Percentiles rank a stretch among this genome's conserved stretches.
These are phyloP conservation scores for Plasmodiophora brassicae DNA, from an alignment of 208 protist genomes.

Conservation along the genomic window DNA sequence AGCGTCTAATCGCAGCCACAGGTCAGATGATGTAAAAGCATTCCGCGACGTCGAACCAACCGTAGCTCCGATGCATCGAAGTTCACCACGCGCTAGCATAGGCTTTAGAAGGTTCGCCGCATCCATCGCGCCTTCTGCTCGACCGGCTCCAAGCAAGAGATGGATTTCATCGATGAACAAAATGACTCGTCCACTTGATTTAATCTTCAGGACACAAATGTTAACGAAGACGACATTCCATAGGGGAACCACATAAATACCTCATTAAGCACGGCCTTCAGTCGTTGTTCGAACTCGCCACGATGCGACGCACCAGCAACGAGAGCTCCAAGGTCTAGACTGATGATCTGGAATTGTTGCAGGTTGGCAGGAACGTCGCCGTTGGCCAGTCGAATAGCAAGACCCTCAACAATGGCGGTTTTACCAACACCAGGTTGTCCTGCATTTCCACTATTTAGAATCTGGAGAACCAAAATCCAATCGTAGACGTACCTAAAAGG, in stretches of 20 bases:
- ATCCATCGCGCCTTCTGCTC: slow-evolving; percentile 87
- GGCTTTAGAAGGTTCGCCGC: slow-evolving; percentile 98
- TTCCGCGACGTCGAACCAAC: no score
- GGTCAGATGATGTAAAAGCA: no score
- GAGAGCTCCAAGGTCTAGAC: slow-evolving; percentile 96
- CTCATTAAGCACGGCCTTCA: slow-evolving; percentile 97
- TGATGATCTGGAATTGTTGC: slow-evolving; percentile 61
- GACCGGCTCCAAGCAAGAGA: slow-evolving; percentile 90
- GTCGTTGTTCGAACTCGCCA: slow-evolving; percentile 98
- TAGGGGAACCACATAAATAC: slow-evolving; percentile 56
- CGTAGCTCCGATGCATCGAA: slow-evolving; percentile 69
- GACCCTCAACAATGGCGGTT: slow-evolving; percentile 84
- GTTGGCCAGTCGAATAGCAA: slow-evolving; percentile 82
- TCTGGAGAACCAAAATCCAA: no score
- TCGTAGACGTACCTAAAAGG: slow-evolving; percentile 91
- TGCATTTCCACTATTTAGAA: no score
- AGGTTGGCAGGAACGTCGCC: slow-evolving; percentile 82
- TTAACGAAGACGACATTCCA: background rate
- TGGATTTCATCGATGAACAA: slow-evolving; percentile 99
- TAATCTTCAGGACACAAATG: background rate
- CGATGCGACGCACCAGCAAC: slow-evolving; percentile 97
- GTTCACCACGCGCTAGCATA: slow-evolving; percentile 71
- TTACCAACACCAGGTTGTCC: slow-evolving; percentile 73
- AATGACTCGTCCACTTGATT: slow-evolving; percentile 71
- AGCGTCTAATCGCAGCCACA: slow-evolving; percentile 51